These are phyloP conservation scores for Boletus fagicola DNA, from an alignment of 768 basidiomycete genomes.

Conservation along the genomic window DNA sequence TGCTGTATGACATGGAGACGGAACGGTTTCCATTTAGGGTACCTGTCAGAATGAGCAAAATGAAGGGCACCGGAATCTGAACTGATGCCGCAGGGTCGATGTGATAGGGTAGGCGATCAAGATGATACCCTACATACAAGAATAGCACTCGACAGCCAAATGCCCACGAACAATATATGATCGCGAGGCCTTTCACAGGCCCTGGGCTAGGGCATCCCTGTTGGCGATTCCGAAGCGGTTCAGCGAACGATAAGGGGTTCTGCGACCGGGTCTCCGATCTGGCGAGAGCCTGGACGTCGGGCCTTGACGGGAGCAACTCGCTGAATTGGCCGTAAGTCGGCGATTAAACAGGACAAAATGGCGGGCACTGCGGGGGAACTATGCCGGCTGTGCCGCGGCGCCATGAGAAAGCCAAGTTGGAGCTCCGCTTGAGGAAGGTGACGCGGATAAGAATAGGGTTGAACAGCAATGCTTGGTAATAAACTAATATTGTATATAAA, in stretches of 20 bases:
- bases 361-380: constrained; percentile 1
- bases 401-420: constrained; percentile 23
- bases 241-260: constrained; percentile 2
- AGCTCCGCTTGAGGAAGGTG: constrained; percentile 26
- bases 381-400: constrained; percentile 32
- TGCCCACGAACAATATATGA: constrained; percentile 17
- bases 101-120: constrained; percentile 40
- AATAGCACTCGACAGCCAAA: constrained; percentile 15
- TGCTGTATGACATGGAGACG: constrained; percentile 24
- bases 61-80: constrained; percentile 32
- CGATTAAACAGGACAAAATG: constrained; percentile 29
- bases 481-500: constrained; percentile 12
- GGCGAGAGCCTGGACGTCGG: not conserved
- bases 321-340: constrained; percentile 27
- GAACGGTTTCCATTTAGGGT: constrained; percentile 24
- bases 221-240: constrained; percentile 13
- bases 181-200: constrained; percentile 20
- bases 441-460: constrained; percentile 10
- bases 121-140: constrained; percentile 28
- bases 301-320: constrained; percentile 7
- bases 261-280: not conserved
- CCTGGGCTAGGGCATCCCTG: constrained; percentile 26
- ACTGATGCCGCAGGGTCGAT: constrained; percentile 35
- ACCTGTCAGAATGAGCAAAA: constrained; percentile 13
- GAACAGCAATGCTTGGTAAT: constrained; percentile 11